Evolutionary conservation across 768 basidiomycete genomes (phyloP), one percentile per base, ranked within the genome.

Genomic region (Coprinellus micaceus): DNA sequence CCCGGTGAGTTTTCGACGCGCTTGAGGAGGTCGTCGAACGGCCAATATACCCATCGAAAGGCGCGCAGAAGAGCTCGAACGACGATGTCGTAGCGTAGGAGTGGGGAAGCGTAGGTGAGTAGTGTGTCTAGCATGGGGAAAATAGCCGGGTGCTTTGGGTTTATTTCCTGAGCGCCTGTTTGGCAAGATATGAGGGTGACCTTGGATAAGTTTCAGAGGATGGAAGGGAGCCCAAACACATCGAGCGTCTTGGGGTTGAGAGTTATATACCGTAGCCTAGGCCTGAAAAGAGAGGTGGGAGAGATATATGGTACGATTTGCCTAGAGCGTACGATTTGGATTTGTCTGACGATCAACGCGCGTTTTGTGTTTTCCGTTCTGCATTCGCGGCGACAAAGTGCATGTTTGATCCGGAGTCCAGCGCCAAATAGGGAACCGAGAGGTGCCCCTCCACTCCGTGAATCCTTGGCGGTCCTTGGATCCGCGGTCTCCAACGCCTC

Each of bases 1-100:
- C 80, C 82, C 1, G 88, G 86, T 37, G 82, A 74, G 58, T 26
- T 37, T 7, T 62, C 60, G 10, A 73, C 62, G 22, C 73, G 71
- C 3, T 57, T 60, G 41, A 68, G 57, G 36, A 75, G 60, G 3
- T 56, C 53, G 33, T 67, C 51, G 29, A 71, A 9, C 3, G 60
- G 47, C 26, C 58, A 39, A 2, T 60, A 66, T 53, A 67, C 52
- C 26, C 65, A 25, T 26, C 59, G 39, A 13, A 69, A 61, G 9
- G 56, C 40, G 10, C 60, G 61, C n/a, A 70, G 45, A 21, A 62
- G 9, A 10, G 56, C 52, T 29, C 61, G 59, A 44, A 63, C 41
- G 26, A 66, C 37, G 28, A 63, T 37, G 41, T 56, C 61, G 33
- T 33, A 33, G 45, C 64, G 66, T 12, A 64, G 46, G 28, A 45